Base-by-base conservation (phyloP, 306 rosid genomes). In the Quercus mongolica region DNA sequence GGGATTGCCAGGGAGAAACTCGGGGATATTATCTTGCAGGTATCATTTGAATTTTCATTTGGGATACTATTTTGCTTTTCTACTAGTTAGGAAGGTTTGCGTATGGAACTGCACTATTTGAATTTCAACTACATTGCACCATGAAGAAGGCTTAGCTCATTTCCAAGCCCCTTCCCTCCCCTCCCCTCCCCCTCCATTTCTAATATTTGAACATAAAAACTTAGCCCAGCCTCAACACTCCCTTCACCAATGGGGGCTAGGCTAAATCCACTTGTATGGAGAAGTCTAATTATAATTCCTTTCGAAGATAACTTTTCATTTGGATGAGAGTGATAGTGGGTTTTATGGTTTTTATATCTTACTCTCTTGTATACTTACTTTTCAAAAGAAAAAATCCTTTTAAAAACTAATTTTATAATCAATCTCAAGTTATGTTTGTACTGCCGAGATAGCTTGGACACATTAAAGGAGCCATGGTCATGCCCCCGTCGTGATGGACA, bases 1-100 rank as follows among this genome's bases (percentile, higher is more conserved):
- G 97, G 98, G 74, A 94, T 94, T 80, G 75, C 79, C 25, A 87
- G 97, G 85, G 97, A 92, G 77, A 92, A 93, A 85, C 75, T 94
- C 33, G 98, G 98, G 54, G 98, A 94, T 78, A 86, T 94, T 74
- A 85, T 94, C 76, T 75, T 92, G 84, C 95, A 91, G 98, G 98
- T 94, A 78, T 63, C 56, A 75, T 78, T 54, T 18, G 72, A 69
- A 52, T 28, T 57, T 79, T 33, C 26, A 44, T 56, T 69, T 70
- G 31, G 69, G 56, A 20, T 65, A 23, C 54, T 64, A 69, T 9
- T 28, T 28, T 23, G 44, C 9, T 14, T 46, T 59, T 71, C 19
- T 28, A 44, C 63, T 72, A 20, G n/a, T 76, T 13, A 21, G 15
- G 51, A 79, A 63, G n/a, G 41, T 74, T 79, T 63, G 19, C 4